phyloP scores from a whole-genome alignment of 2,329 filamentous ascomycete genomes.

The Beauveria scarabaeidicola region DNA sequence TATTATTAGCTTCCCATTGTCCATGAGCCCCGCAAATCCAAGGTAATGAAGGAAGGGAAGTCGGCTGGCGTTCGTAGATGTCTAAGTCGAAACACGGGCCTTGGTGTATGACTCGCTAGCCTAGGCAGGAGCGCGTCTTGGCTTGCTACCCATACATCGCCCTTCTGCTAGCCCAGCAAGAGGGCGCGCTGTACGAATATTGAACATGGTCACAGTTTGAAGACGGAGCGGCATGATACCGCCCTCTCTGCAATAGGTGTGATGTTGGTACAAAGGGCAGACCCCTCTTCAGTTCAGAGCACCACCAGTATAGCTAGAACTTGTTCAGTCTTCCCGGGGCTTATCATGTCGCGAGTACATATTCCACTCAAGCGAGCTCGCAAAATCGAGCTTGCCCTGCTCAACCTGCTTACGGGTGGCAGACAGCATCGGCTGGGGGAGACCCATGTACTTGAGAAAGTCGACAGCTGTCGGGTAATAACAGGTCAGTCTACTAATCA shows the following conservation, averaged over 20 bases:
- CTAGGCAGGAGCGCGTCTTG: neutral
- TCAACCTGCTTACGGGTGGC: slow-evolving; percentile 54
- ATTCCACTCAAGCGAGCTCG: slow-evolving; percentile 49
- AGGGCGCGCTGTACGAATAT: neutral
- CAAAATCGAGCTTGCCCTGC: slow-evolving; percentile 49
- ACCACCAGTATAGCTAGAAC: no score
- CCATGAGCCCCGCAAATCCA: neutral
- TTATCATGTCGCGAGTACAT: slow-evolving; percentile 55
- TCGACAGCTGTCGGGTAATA: slow-evolving; percentile 37
- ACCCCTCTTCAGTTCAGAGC: neutral
- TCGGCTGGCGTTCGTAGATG: neutral
- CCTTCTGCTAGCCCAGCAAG: neutral
- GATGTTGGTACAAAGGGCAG: neutral
- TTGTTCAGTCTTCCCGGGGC: slow-evolving; percentile 27
- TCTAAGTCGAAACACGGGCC: neutral
- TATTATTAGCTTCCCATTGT: neutral
- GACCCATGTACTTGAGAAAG: slow-evolving; percentile 57
- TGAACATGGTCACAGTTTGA: neutral
- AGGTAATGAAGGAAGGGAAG: neutral
- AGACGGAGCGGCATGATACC: neutral
- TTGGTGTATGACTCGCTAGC: neutral
- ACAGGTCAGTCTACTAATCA: slow-evolving; percentile 5
- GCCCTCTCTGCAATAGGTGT: neutral
- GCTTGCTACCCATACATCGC: neutral
- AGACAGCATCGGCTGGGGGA: slow-evolving; percentile 51